Conservation (phyloP, 495 filamentous ascomycete genomes). For the Tricharina praecox region DNA sequence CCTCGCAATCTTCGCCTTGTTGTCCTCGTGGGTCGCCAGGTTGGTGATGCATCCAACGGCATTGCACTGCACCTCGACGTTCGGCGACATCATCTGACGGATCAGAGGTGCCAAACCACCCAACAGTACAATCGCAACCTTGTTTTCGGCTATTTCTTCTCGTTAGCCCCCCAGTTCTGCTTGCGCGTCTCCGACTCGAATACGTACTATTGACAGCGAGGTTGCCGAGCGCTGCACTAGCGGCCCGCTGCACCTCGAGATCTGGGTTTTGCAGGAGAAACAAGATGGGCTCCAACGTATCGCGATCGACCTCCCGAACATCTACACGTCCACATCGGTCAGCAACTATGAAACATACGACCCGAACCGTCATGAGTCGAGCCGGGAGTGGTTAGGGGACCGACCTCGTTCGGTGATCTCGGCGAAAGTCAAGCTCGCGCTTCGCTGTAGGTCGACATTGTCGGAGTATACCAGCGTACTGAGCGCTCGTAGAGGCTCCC, state of each 20-base stretch:
- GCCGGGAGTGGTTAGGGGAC: too few species aligned
- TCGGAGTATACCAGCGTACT: conserved; percentile 95
- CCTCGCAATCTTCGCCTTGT: conserved; percentile 94
- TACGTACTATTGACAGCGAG: conserved; percentile 85
- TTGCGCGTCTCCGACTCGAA: background rate
- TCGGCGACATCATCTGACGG: conserved; percentile 95
- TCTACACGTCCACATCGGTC: too few species aligned
- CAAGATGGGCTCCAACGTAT: conserved; percentile 88
- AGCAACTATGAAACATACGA: background rate
- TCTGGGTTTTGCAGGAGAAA: conserved; percentile 87
- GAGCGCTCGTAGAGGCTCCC: conserved; percentile 84
- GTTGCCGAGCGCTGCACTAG: conserved; percentile 89
- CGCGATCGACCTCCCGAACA: conserved; percentile 86
- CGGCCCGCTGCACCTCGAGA: conserved; percentile 92
- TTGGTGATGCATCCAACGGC: conserved; percentile 98
- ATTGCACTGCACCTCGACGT: conserved; percentile 98
- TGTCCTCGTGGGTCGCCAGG: conserved; percentile 92
- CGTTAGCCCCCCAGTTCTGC: background rate
- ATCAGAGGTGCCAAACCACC: conserved; percentile 85
- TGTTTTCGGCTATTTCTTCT: conserved; percentile 72
- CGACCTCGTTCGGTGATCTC: conserved; percentile 97
- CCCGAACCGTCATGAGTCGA: conserved; percentile 9
- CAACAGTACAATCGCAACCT: conserved; percentile 82
- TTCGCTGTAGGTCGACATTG: conserved; percentile 94
- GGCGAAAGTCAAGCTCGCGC: conserved; percentile 94